Conservation (phyloP, 441 rosid species). For the Brassica balearica region DNA sequence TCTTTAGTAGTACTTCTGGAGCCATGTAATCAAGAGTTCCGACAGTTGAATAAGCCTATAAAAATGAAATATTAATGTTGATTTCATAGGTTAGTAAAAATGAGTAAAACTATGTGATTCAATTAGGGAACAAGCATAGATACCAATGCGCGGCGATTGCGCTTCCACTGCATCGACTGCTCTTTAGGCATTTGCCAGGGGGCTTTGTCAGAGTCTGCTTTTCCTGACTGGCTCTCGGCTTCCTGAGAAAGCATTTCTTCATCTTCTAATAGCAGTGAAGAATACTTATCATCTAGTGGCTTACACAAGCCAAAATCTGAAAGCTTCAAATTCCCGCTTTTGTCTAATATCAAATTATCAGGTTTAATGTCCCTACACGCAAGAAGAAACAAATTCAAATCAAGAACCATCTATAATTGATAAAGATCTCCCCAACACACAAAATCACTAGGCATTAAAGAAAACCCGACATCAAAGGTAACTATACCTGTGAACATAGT, state of each 20-base stretch:
- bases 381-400: conserved; percentile 42
- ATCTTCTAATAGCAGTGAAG: conserved; percentile 75
- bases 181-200: conserved; percentile 95
- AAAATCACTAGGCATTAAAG: conserved; percentile 11
- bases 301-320: conserved; percentile 98
- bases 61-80: conserved; percentile 19
- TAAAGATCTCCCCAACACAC: conserved; percentile 17
- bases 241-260: conserved; percentile 64
- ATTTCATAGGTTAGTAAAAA: conserved; percentile 14
- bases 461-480: background rate
- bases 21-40: conserved; percentile 99
- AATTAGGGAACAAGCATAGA: conserved; percentile 30
- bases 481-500: conserved; percentile 85
- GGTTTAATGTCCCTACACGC: conserved; percentile 87
- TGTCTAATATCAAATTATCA: conserved; percentile 89
- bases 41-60: conserved; percentile 93
- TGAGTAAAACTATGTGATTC: conserved; percentile 11
- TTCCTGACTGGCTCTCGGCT: conserved; percentile 52
- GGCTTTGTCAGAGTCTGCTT: conserved; percentile 54
- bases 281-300: conserved; percentile 89
- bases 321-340: conserved; percentile 93
- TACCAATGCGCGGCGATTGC: conserved; percentile 96
- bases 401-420: conserved; percentile 13
- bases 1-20: conserved; percentile 88
- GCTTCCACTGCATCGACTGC: conserved; percentile 81